These are phyloP conservation scores for Bocquillonia castaneifolia DNA, from an alignment of 441 rosid species.

Conservation along the genomic window DNA sequence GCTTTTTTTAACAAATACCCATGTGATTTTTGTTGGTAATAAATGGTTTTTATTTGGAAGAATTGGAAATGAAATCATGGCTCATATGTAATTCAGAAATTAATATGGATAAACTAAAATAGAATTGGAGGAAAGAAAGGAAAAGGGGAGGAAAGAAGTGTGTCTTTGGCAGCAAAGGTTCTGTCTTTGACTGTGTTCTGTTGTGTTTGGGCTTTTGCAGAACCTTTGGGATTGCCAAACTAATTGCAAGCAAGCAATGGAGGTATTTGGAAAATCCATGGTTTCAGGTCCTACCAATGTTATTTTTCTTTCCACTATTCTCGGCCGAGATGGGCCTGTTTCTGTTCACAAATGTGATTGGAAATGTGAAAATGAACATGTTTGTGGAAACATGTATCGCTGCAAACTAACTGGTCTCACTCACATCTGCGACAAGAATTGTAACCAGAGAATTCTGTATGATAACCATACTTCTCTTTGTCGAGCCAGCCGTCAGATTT, in stretches of 20 bases:
- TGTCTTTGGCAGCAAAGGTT: constrained; percentile 28
- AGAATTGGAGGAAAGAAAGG: not conserved
- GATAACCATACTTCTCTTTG: constrained; percentile 89
- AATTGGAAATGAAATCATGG: not conserved
- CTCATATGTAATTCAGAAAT: not conserved
- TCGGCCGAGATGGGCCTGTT: constrained; percentile 68
- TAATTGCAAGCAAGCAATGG: constrained; percentile 43
- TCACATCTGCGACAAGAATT: constrained; percentile 97
- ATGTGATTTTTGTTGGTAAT: not conserved
- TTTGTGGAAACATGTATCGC: constrained; percentile 82
- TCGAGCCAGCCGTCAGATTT: constrained; percentile 72
- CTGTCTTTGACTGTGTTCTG: constrained; percentile 31
- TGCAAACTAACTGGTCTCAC: constrained; percentile 87
- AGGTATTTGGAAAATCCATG: constrained; percentile 65
- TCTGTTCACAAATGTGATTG: constrained; percentile 78
- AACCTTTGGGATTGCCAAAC: constrained; percentile 15
- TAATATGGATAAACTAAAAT: not conserved
- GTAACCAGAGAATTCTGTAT: constrained; percentile 91
- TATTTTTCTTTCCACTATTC: constrained; percentile 75
- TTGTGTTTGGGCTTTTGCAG: constrained; percentile 55
- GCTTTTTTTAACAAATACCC: not conserved
- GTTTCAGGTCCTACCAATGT: constrained; percentile 64
- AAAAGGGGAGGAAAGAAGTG: not conserved
- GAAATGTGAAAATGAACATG: constrained; percentile 85
- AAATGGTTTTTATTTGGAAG: not conserved